Evolutionary conservation across 768 basidiomycete genomes (phyloP).

Genomic region (Lentinula sp.): DNA sequence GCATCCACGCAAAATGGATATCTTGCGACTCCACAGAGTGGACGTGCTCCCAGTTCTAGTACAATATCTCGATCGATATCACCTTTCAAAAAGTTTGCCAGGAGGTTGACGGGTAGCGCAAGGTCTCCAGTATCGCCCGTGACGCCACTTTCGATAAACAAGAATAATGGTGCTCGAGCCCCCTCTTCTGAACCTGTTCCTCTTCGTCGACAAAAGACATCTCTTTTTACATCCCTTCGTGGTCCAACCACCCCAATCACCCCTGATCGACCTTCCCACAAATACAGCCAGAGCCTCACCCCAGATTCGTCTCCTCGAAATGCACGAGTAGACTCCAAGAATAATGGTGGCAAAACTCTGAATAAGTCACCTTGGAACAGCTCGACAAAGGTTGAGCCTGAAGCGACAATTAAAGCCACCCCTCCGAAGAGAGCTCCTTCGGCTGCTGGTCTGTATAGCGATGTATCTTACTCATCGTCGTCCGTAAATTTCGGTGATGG

Average conservation of each 20-base stretch:
- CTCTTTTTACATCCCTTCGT: conserved; percentile 50
- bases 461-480: conserved; percentile 22
- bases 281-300: conserved; percentile 64
- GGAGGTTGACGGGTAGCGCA: conserved; percentile 51
- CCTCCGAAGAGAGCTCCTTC: conserved; percentile 50
- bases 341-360: conserved; percentile 16
- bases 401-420: conserved; percentile 42
- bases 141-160: conserved; percentile 44
- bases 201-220: conserved; percentile 55
- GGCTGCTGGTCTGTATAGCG: conserved; percentile 33
- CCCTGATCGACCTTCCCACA: conserved; percentile 56
- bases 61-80: conserved; percentile 74
- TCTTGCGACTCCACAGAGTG: conserved; percentile 60
- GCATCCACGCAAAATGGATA: conserved; percentile 50
- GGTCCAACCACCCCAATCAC: conserved; percentile 41
- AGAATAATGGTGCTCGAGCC: conserved; percentile 27
- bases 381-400: conserved; percentile 66
- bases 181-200: conserved; percentile 51
- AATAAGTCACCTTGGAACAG: conserved; percentile 55
- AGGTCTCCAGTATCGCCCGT: conserved; percentile 30
- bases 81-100: conserved; percentile 73
- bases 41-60: conserved; percentile 40
- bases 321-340: conserved; percentile 35
- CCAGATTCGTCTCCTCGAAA: conserved; percentile 60
- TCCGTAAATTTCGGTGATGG: conserved; percentile 38